A percentile compares a stretch with the other conserved stretches of the same genome.
Evolutionary conservation across 2,329 filamentous ascomycete species (phyloP).

Genomic region (Knufia fluminis): DNA sequence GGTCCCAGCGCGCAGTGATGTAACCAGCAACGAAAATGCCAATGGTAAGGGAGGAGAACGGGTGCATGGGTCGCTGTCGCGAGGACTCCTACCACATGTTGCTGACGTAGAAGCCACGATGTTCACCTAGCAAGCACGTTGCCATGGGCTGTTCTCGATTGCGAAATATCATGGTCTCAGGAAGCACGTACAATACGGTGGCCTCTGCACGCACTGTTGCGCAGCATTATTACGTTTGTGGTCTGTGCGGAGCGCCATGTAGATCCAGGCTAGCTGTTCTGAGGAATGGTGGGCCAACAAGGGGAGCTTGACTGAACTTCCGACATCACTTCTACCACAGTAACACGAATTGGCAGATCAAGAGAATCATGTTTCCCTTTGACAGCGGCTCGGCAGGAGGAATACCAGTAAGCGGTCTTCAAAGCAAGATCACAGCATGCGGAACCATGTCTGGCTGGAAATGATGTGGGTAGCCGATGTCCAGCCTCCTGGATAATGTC

Average conservation of each 20-base stretch:
- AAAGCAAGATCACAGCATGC: not conserved
- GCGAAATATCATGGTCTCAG: not conserved
- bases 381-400: not conserved
- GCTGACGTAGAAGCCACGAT: not conserved
- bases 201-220: not conserved
- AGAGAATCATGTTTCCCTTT: not conserved
- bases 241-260: not conserved
- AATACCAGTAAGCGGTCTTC: not conserved
- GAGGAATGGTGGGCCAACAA: not conserved
- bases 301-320: slow-evolving; percentile 3
- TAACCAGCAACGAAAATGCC: slow-evolving; percentile 99
- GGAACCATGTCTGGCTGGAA: not conserved
- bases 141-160: not conserved
- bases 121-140: not conserved
- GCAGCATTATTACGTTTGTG: not conserved
- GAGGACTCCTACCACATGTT: not conserved
- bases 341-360: not conserved
- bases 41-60: slow-evolving; percentile 89
- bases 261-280: not conserved
- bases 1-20: slow-evolving; percentile 97
- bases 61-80: slow-evolving; percentile 60
- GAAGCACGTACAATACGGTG: slow-evolving; percentile 3
- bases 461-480: slow-evolving; percentile 7
- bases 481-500: slow-evolving; percentile 9
- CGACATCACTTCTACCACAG: not conserved